A percentile compares a stretch with the other conserved stretches of the same genome.
Evolutionary conservation across 1,139 yeast species (phyloP).

Genomic region (Zygosaccharomyces sapae): DNA sequence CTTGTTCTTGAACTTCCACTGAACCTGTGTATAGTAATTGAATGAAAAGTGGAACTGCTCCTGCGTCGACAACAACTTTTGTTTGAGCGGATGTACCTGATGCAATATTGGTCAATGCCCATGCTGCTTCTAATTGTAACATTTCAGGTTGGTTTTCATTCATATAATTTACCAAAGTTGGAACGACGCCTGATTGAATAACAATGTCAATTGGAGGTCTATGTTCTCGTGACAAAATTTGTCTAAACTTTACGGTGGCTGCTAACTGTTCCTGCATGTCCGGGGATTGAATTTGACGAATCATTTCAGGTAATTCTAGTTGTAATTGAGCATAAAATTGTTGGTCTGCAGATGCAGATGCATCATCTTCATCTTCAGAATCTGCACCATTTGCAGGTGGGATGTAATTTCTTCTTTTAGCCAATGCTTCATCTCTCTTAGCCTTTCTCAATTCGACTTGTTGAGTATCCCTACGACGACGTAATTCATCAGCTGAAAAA

Average conservation of each 20-base stretch:
- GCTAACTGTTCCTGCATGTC: slow-evolving; percentile 79
- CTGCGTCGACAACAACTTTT: slow-evolving; percentile 81
- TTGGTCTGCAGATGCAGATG: slow-evolving; percentile 39
- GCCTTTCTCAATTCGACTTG: slow-evolving; percentile 96
- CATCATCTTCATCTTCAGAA: slow-evolving; percentile 44
- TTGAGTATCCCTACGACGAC: slow-evolving; percentile 97
- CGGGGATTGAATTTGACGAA: slow-evolving; percentile 70
- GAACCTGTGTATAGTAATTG: slow-evolving; percentile 74
- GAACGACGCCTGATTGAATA: slow-evolving; percentile 88
- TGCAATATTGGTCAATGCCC: slow-evolving; percentile 98
- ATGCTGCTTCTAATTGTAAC: slow-evolving; percentile 95
- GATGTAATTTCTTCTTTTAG: slow-evolving; percentile 83
- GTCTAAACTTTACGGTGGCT: slow-evolving; percentile 91
- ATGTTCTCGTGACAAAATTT: slow-evolving; percentile 86
- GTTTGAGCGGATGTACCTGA: slow-evolving; percentile 94
- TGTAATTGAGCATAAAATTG: slow-evolving; percentile 49
- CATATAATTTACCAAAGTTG: slow-evolving; percentile 84
- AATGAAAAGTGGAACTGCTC: slow-evolving; percentile 91
- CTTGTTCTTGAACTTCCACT: slow-evolving; percentile 93
- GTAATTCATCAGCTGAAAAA: slow-evolving; percentile 90
- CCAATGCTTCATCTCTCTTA: slow-evolving; percentile 88
- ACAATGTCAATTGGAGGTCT: slow-evolving; percentile 97
- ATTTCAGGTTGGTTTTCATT: slow-evolving; percentile 71
- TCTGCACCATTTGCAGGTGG: slow-evolving; percentile 43
- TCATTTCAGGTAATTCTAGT: slow-evolving; percentile 80